These are phyloP conservation scores for Yarrowia hollandica DNA, from an alignment of 805 yeast species.

Conservation along the genomic window DNA sequence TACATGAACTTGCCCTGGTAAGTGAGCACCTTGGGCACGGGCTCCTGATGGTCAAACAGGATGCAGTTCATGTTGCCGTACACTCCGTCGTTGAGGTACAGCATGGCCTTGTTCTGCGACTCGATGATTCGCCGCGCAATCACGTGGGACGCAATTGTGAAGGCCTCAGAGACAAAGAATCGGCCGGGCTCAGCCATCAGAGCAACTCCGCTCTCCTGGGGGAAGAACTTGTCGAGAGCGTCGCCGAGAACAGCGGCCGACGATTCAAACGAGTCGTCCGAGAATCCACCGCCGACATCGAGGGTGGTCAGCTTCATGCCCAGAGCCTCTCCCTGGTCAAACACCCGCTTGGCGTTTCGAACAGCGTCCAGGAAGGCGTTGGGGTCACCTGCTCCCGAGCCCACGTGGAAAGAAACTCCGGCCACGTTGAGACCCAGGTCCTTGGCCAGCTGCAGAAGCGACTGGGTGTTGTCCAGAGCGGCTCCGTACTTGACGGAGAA, in stretches of 20 bases:
- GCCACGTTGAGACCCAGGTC: conserved; percentile 61
- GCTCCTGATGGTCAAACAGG: conserved; percentile 85
- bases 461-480: conserved; percentile 52
- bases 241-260: conserved; percentile 58
- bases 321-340: conserved; percentile 54
- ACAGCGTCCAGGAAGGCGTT: conserved; percentile 68
- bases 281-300: conserved; percentile 95
- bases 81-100: conserved; percentile 91
- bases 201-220: conserved; percentile 45
- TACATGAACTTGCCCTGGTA: conserved; percentile 52
- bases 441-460: conserved; percentile 61
- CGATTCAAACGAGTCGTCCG: conserved; percentile 55
- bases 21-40: conserved; percentile 65
- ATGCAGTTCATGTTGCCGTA: conserved; percentile 95
- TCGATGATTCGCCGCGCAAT: conserved; percentile 70
- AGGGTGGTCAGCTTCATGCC: conserved; percentile 56
- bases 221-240: conserved; percentile 62
- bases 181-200: conserved; percentile 95
- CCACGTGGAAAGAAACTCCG: conserved; percentile 95
- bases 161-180: conserved; percentile 79
- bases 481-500: conserved; percentile 90
- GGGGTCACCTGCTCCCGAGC: conserved; percentile 85
- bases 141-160: conserved; percentile 78
- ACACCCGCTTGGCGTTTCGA: conserved; percentile 64
- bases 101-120: conserved; percentile 54